phyloP scores from a whole-genome alignment of 2,329 filamentous ascomycete species.

The Juglanconis juglandina region DNA sequence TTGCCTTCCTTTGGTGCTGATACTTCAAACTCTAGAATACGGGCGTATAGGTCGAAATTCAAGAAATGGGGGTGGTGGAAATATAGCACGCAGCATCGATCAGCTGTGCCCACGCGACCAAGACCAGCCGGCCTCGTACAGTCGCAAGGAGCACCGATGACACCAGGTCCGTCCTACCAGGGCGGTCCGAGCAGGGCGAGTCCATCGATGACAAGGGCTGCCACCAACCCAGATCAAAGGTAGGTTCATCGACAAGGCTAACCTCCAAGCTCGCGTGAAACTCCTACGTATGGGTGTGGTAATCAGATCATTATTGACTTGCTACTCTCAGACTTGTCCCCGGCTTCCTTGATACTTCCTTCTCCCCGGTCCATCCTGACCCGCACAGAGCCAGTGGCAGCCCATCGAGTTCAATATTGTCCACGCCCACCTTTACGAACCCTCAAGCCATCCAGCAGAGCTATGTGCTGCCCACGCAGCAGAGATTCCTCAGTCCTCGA shows the following conservation, averaged over 20 bases:
- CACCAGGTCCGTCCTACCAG: neutral
- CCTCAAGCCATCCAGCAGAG: neutral
- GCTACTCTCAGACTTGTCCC: neutral
- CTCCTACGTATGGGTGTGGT: no score
- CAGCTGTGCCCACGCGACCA: neutral
- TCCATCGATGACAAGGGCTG: neutral
- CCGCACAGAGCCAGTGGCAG: neutral
- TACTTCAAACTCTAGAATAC: conserved; percentile 26
- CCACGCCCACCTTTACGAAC: neutral
- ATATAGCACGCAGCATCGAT: conserved; percentile 32
- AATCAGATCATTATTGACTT: neutral
- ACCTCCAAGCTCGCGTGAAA: no score
- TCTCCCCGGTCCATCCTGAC: neutral
- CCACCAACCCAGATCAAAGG: neutral
- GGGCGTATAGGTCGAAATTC: conserved; percentile 48
- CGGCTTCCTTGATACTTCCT: neutral
- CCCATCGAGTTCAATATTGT: neutral
- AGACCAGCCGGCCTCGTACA: neutral
- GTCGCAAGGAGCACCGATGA: neutral
- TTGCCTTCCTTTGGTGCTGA: conserved; percentile 2
- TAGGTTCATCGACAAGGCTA: neutral
- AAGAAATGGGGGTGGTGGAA: conserved; percentile 44
- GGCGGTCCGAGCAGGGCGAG: neutral
- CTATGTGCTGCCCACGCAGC: no score
- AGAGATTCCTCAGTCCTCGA: neutral